Base-by-base conservation (phyloP, 2,329 filamentous ascomycete genomes). In the Tolypocladium guangdongense region DNA sequence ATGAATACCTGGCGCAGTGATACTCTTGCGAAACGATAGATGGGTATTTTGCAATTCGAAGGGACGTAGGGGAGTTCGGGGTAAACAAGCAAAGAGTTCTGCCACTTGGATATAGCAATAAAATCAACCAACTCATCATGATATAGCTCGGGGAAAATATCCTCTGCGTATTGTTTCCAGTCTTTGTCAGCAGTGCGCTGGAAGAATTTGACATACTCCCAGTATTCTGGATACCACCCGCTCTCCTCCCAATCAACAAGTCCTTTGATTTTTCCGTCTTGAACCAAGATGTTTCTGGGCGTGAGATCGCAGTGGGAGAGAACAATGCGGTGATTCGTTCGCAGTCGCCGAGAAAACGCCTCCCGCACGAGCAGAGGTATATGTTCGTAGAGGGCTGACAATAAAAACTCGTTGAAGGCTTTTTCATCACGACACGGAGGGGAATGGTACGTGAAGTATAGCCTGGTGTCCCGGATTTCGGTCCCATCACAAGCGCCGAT, bases 251-350 rank as follows among this genome's bases (percentile, higher is more conserved):
- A 78, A 57, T 77, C 75, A 27, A 78, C 53, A 27, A 77, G 67
- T 3, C 68, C 74, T 43, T 64, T 64, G 18, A 76, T 63, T 8
- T 67, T 61, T 18, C 69, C 69, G 3, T 66, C 69, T 2, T 62
- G 56, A 2, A 70, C 63, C 4, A 78, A 54, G 33, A 78, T 74
- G 52, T 78, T 78, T 3, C 71, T 57, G 3, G 67, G 68, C 11
- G 65, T 66, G 12, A 82, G 64, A 60, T 82, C 78, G 3, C 71
- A 71, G 63, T 81, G 77, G 2, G 76, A 76, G 55, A 81, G 74
- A 1, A 74, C 67, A 35, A 70, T 60, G n/a, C 58, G 58, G 56
- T 71, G 64, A 20, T 60, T 36, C 0, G 59, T 63, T 30, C 54
- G 51, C 18, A 66, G 51, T n/a, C 60, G 60, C 2, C 45, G 46